phyloP scores from a whole-genome alignment of 768 basidiomycete species.

The Tremella fuciformis region DNA sequence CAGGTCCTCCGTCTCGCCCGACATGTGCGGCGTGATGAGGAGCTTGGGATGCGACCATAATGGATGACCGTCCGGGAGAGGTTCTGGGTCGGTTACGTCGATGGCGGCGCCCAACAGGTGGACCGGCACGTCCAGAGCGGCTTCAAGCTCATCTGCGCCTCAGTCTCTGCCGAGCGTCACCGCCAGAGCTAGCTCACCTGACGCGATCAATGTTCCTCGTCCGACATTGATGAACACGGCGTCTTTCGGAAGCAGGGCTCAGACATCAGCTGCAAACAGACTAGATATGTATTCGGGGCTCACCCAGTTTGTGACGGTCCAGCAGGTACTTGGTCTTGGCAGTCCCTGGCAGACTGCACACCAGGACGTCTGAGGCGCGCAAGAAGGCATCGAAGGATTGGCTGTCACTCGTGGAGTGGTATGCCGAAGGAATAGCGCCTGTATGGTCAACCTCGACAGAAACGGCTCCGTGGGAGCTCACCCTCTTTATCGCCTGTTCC shows the following conservation, averaged over 20 bases:
- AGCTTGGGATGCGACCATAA: conserved; percentile 50
- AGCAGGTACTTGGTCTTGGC: conserved; percentile 36
- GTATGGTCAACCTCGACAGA: too few relatives aligned
- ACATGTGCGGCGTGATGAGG: conserved; percentile 53
- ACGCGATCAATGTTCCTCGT: conserved; percentile 48
- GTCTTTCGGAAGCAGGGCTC: conserved; percentile 45
- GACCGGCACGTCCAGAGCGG: conserved; percentile 27
- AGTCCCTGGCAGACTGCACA: conserved; percentile 46
- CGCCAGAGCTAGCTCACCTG: conserved; percentile 26
- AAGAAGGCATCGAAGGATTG: conserved; percentile 42
- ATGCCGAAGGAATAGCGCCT: conserved; percentile 36
- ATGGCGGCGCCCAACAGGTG: conserved; percentile 44
- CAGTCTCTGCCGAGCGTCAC: neutral
- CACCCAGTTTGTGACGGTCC: conserved; percentile 27
- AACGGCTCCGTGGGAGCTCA: too few relatives aligned
- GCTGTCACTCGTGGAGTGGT: conserved; percentile 37
- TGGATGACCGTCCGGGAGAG: conserved; percentile 47
- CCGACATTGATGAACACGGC: conserved; percentile 53
- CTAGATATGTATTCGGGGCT: neutral
- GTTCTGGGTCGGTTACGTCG: conserved; percentile 54
- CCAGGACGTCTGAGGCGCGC: conserved; percentile 41
- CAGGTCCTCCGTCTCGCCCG: conserved; percentile 44
- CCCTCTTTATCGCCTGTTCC: conserved; percentile 49
- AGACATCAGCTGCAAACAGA: neutral
- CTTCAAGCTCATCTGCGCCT: conserved; percentile 31